Conservation (phyloP, 768 basidiomycete species). For the Nidularia pulvinata region DNA sequence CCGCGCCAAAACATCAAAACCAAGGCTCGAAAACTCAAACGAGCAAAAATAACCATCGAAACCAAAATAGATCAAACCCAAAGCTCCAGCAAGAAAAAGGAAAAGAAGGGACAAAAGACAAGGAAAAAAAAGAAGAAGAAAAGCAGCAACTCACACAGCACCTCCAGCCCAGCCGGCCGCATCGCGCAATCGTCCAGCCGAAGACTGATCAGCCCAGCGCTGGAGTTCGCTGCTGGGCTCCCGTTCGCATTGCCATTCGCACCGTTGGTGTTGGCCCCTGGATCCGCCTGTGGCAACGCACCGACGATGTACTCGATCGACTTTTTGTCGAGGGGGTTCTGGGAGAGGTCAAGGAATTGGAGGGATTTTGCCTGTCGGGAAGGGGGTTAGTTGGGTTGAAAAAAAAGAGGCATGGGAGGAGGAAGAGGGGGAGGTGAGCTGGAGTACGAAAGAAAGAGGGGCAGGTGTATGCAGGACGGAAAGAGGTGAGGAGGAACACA, state of each 20-base stretch:
- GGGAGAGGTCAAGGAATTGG: conserved; percentile 90
- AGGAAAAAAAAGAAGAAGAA: no score
- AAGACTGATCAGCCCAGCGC: conserved; percentile 69
- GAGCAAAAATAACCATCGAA: no score
- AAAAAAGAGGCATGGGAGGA: background rate
- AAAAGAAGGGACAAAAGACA: no score
- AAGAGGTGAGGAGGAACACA: no score
- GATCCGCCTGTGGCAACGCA: conserved; percentile 54
- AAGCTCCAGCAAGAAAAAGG: no score
- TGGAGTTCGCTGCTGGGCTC: conserved; percentile 1
- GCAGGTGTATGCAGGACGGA: no score
- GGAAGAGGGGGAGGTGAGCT: no score
- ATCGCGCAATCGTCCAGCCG: conserved; percentile 87
- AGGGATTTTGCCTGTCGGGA: conserved; percentile 62
- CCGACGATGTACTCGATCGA: conserved; percentile 80
- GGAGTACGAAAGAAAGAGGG: no score
- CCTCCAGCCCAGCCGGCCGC: conserved; percentile 73
- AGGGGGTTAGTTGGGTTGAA: background rate
- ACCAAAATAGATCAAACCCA: no score
- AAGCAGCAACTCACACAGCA: conserved; percentile 57
- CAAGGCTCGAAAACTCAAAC: background rate
- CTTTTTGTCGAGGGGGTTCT: conserved; percentile 83
- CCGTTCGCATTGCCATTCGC: no score
- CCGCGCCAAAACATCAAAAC: background rate
- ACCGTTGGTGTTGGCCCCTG: no score